Base-by-base conservation (phyloP, 306 rosid genomes). In the Cicer arietinum region DNA sequence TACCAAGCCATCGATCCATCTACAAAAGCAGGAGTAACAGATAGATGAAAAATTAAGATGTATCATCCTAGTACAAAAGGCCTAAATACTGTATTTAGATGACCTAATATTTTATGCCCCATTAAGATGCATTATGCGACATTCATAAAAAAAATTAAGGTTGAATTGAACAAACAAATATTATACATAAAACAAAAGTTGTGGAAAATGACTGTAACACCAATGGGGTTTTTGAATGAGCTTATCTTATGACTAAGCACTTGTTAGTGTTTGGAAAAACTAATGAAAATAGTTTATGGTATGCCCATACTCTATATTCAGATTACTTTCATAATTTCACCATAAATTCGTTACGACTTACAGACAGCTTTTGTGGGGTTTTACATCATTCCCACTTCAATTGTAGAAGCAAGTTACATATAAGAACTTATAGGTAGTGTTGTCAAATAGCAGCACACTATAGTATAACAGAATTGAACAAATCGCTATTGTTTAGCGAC, bases 1-100 rank as follows among this genome's bases (percentile, higher is more conserved):
- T 91, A 40, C 98, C 96, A 48, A 91, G 87, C 97, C 97, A 94
- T 51, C 61, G 71, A 86, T 90, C 96, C 98, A 94, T 87, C 98
- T 91, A 83, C 63, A 42, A 83, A 85, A 42, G 50, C 51, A 81
- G 67, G 74, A 79, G 51, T 12, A 48, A 58, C 14, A 67, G 17
- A 25, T 62, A 69, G 60, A 72, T 75, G 58, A 76, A 79, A 77
- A 64, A 35, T 71, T 10, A 20, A 44, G 41, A 53, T 57, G 16
- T 10, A 37, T 9, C 9, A 5, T 76, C 69, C 78, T 60, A 40
- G 71, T 39, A 59, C 69, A 30, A 45, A 40, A 30, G 47, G 43
- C 37, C 75, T 58, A 20, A 54, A 51, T 22, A 72, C 60, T 41
- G 50, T 43, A 68, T 16, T 58, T 61, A 12, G 43, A 44, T 53